phyloP scores from a whole-genome alignment of 202 grass and related monocot genomes.

The Cymbopogon flexuosus region DNA sequence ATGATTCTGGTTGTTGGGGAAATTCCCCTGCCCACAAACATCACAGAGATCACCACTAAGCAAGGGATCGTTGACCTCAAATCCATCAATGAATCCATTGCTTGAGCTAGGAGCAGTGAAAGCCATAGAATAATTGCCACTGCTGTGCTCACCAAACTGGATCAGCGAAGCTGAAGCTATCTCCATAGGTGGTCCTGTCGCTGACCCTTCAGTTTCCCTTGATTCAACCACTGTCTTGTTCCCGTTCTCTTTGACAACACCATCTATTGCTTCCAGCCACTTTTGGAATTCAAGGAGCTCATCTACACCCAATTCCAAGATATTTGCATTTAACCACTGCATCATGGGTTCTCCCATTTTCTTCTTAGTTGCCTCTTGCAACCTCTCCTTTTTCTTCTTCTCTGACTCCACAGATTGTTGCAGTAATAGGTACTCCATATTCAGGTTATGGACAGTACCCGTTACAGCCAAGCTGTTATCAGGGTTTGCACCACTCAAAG shows the following conservation, averaged over 20 bases:
- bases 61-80: not conserved
- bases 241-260: not conserved
- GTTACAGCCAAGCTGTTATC: not conserved
- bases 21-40: not conserved
- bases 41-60: not conserved
- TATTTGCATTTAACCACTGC: not conserved
- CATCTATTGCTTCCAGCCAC: not conserved
- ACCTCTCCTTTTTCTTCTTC: not conserved
- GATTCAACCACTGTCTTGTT: not conserved
- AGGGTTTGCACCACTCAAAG: not conserved
- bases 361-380: not conserved
- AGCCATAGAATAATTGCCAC: no score
- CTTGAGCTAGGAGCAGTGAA: not conserved
- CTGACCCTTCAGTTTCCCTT: not conserved
- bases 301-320: not conserved
- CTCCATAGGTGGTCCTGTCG: no score
- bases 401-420: not conserved
- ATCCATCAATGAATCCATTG: not conserved
- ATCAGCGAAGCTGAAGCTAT: no score
- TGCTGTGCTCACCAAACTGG: no score
- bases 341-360: not conserved
- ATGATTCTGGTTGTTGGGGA: not conserved
- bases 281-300: not conserved
- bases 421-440: not conserved
- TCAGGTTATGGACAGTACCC: not conserved